Conservation (phyloP, 2,329 filamentous ascomycete genomes). For the Bipolaris sorokiniana region DNA sequence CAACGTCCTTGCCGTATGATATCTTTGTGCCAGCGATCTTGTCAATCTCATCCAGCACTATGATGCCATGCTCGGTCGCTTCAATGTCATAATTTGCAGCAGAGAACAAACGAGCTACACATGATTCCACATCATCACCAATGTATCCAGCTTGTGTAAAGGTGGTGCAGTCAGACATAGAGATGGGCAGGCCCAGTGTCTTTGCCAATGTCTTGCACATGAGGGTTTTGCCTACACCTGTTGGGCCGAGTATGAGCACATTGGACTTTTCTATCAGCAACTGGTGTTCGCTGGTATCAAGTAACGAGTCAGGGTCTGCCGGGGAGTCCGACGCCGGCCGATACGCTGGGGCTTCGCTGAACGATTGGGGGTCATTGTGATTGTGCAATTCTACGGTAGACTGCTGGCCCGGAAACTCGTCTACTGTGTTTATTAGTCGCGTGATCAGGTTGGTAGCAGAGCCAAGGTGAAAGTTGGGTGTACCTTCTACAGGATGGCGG, state of each 20-base stretch:
- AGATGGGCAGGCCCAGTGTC: conserved; percentile 92
- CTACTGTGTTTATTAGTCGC: conserved; percentile 50
- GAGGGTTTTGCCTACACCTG: conserved; percentile 94
- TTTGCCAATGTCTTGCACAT: conserved; percentile 92
- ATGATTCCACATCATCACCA: conserved; percentile 95
- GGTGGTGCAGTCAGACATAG: conserved; percentile 93
- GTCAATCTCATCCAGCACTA: conserved; percentile 96
- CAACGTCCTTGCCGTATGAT: conserved; percentile 88
- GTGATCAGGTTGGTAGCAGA: conserved; percentile 11
- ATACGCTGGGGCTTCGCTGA: conserved; percentile 26
- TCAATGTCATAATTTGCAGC: conserved; percentile 88
- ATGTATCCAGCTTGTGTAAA: conserved; percentile 98
- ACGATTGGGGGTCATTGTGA: conserved; percentile 19
- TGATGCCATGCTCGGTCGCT: conserved; percentile 86
- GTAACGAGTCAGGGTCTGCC: conserved; percentile 51
- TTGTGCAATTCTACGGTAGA: conserved; percentile 52
- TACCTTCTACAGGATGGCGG: conserved; percentile 79
- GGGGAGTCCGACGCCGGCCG: conserved; percentile 30
- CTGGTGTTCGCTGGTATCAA: conserved; percentile 58
- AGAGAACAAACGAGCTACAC: conserved; percentile 86
- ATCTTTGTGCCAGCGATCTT: conserved; percentile 92
- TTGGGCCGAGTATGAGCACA: conserved; percentile 85
- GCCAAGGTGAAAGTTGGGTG: conserved; percentile 24
- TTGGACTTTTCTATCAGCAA: conserved; percentile 95
- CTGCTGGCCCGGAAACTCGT: conserved; percentile 68